Conservation (phyloP, 352 stramenopile genomes). For the Phytophthora podocarpi region DNA sequence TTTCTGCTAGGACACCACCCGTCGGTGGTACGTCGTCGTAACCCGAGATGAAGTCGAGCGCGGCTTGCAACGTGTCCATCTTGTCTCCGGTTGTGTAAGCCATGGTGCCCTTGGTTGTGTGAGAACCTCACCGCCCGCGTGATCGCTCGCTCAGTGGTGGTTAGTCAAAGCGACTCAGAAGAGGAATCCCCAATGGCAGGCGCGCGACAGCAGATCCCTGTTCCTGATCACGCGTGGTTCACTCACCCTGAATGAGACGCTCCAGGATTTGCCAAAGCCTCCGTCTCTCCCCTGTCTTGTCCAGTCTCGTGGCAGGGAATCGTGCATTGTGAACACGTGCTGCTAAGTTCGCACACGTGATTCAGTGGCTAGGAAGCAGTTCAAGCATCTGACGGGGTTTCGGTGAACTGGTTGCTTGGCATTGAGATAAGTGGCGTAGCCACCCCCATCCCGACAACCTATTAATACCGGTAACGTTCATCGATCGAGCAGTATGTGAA, state of each 20-base stretch:
- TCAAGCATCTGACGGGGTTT: too few species aligned
- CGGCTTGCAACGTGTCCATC: conserved; percentile 10
- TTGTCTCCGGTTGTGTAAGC: neutral
- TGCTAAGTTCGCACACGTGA: neutral
- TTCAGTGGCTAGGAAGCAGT: too few species aligned
- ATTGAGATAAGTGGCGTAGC: too few species aligned
- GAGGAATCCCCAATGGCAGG: neutral
- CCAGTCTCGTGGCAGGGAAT: neutral
- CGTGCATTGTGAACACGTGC: neutral
- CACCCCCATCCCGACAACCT: too few species aligned
- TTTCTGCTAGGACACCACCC: neutral
- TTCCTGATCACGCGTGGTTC: conserved; percentile 17
- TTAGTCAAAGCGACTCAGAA: conserved; percentile 13
- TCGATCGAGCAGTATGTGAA: too few species aligned
- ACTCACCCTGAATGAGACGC: conserved; percentile 1
- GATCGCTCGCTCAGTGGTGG: conserved; percentile 8
- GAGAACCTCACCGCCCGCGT: conserved; percentile 1
- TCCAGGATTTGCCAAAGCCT: neutral
- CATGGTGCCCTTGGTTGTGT: neutral
- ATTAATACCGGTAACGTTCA: too few species aligned
- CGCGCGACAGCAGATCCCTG: conserved; percentile 10
- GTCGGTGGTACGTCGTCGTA: neutral
- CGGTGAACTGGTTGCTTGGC: neutral
- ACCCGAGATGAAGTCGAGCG: conserved; percentile 22
- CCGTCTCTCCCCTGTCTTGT: conserved; percentile 3